These are phyloP conservation scores for Thelonectria olida DNA, from an alignment of 2,329 filamentous ascomycete genomes.

Conservation along the genomic window DNA sequence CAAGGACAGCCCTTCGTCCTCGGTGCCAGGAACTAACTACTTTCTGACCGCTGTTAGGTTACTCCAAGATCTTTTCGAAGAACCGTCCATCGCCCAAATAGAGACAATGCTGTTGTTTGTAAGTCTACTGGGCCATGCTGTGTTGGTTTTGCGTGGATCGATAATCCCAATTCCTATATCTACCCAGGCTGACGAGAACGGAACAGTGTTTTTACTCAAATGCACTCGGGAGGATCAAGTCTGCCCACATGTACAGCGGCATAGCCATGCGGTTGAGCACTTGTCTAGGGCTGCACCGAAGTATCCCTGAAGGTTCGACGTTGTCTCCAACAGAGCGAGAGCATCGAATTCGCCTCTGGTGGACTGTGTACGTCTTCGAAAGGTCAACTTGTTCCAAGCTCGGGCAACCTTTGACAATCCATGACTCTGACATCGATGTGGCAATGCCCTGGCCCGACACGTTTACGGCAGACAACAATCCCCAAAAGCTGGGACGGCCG, in stretches of 20 bases:
- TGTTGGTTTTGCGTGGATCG: no score
- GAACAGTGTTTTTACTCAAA: slow-evolving; percentile 28
- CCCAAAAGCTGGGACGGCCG: slow-evolving; percentile 7
- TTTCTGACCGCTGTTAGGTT: slow-evolving; percentile 21
- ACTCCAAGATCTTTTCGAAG: slow-evolving; percentile 24
- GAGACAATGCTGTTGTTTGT: slow-evolving; percentile 24
- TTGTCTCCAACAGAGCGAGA: slow-evolving; percentile 18
- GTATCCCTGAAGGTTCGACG: slow-evolving; percentile 6
- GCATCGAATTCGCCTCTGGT: slow-evolving; percentile 22
- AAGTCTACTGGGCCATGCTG: no score
- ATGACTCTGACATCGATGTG: slow-evolving; percentile 25
- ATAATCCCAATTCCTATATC: no score
- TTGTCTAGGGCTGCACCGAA: slow-evolving; percentile 20
- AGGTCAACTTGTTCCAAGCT: slow-evolving; percentile 25
- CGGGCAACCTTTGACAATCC: slow-evolving; percentile 24
- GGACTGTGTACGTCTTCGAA: slow-evolving; percentile 28
- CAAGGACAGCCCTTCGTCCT: background rate
- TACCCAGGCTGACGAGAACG: no score
- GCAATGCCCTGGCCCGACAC: slow-evolving; percentile 14
- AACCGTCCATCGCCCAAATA: slow-evolving; percentile 22
- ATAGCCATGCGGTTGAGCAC: slow-evolving; percentile 25
- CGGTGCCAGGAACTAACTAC: slow-evolving; percentile 20
- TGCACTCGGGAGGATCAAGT: slow-evolving; percentile 17
- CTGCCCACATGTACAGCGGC: slow-evolving; percentile 27
- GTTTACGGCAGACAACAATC: background rate